These are phyloP conservation scores for Prosopis cineraria DNA, from an alignment of 306 rosid species.

Conservation along the genomic window DNA sequence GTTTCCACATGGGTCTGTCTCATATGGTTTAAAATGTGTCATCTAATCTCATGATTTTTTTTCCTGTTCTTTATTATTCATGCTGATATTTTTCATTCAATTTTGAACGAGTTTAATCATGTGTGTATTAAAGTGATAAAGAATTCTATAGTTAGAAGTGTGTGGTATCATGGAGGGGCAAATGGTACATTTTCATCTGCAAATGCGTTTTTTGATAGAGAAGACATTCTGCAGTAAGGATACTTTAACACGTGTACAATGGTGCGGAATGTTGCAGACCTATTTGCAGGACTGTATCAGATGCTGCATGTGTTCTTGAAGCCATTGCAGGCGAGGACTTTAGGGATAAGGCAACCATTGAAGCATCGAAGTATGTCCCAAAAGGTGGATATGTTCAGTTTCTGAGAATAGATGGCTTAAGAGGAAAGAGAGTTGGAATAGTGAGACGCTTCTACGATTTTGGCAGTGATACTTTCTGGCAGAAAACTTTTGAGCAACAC, in stretches of 20 bases:
- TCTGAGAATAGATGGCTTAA: conserved; percentile 50
- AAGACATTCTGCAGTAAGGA: not conserved
- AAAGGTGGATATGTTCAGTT: conserved; percentile 59
- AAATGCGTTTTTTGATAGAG: not conserved
- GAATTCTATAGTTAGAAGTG: not conserved
- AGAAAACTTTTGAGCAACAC: conserved; percentile 45
- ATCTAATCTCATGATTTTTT: not conserved
- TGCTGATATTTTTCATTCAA: not conserved
- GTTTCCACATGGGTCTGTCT: not conserved
- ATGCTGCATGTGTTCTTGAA: conserved; percentile 67
- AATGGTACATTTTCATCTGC: not conserved
- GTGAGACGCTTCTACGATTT: conserved; percentile 34
- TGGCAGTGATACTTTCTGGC: conserved; percentile 24
- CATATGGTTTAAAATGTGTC: not conserved
- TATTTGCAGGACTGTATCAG: conserved; percentile 67
- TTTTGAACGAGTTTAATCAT: not conserved
- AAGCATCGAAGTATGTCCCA: conserved; percentile 56
- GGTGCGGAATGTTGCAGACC: conserved; percentile 46
- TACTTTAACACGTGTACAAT: conserved; percentile 10
- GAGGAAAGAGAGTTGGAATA: conserved; percentile 69
- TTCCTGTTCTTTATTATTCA: not conserved
- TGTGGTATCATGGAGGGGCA: not conserved
- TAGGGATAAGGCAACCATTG: conserved; percentile 45
- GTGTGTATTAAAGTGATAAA: not conserved
- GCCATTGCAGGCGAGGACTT: conserved; percentile 54